Evolutionary conservation across 148 eudicot species (phyloP), one percentile per base, ranked within the genome.

Genomic region (Silene uniflora): DNA sequence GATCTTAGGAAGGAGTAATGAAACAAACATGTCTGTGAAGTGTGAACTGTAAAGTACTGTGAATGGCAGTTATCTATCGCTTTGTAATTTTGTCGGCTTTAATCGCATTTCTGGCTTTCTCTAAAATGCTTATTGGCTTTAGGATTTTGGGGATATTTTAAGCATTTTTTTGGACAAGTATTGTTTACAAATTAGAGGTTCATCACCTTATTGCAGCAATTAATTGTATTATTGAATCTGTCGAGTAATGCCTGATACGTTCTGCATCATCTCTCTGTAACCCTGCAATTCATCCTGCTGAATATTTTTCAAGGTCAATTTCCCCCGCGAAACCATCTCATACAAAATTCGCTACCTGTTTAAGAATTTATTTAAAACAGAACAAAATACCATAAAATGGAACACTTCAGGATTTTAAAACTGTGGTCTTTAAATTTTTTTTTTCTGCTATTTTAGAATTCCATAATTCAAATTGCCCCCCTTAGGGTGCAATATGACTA

Each of bases 1-100:
- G 97, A 95, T 83, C 96, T 95, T 61, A 62, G 92, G 74, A 95
- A 95, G 87, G 73, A 83, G 67, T 92, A 76, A 80, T 18, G 6
- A 25, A 75, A 71, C 62, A 2, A 17, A 10, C 35, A 58, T 79
- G 69, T 59, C 69, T 75, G 79, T 39, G 44, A 39, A 39, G 9
- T 39, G 44, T 39, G 10, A 39, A 39, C 44, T 39, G 44, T 72
- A 71, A 73, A 79, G 73, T 76, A 66, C 21, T 60, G 54, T 17
- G 52, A 32, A 49, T 52, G 56, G 23, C 63, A 1, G 52, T 70
- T 49, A 58, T 62, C 21, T 66, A 69, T 46, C 27, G 24, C 63
- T 73, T 74, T 82, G 78, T 74, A 63, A 69, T 55, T 47, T 55
- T n/a, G 55, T 42, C 10, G 5, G 47, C 44, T 56, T 16, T 72